Evolutionary conservation across 1,139 yeast genomes (phyloP).

Genomic region (Yamadazyma triangularis): DNA sequence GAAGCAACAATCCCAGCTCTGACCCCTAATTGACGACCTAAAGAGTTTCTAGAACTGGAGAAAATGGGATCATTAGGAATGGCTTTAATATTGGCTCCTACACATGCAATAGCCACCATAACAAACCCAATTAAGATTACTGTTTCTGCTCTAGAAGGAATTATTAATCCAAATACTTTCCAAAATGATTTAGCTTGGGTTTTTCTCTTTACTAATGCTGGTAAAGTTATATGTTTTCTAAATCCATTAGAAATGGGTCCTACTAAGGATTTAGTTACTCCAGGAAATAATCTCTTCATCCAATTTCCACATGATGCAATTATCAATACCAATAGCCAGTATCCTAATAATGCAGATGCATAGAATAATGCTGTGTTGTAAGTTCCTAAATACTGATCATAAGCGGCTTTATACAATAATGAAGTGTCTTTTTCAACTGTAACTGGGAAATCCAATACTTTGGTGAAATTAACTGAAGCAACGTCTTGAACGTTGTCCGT

Average conservation of each 20-base stretch:
- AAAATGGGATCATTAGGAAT: slow-evolving; percentile 23
- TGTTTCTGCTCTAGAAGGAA: slow-evolving; percentile 28
- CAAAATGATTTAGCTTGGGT: slow-evolving; percentile 17
- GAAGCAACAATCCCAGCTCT: slow-evolving; percentile 30
- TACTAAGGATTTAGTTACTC: slow-evolving; percentile 16
- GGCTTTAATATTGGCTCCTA: slow-evolving; percentile 17
- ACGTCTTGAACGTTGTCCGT: slow-evolving; percentile 19
- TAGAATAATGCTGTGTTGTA: slow-evolving; percentile 38
- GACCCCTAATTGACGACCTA: slow-evolving; percentile 26
- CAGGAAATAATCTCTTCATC: slow-evolving; percentile 27
- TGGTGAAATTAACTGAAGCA: slow-evolving; percentile 17
- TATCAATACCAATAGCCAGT: slow-evolving; percentile 44
- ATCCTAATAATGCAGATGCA: slow-evolving; percentile 46
- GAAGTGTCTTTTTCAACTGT: slow-evolving; percentile 12
- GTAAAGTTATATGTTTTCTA: slow-evolving; percentile 27
- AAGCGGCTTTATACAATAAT: slow-evolving; percentile 15
- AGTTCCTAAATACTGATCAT: slow-evolving; percentile 28
- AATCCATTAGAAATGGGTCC: slow-evolving; percentile 19
- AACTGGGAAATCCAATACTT: slow-evolving; percentile 20
- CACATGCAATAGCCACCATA: slow-evolving; percentile 38
- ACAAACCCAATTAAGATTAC: slow-evolving; percentile 34
- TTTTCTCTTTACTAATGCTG: slow-evolving; percentile 26
- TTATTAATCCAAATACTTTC: slow-evolving; percentile 18
- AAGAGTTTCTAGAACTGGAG: slow-evolving; percentile 12
- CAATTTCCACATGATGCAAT: slow-evolving; percentile 40